phyloP scores from a whole-genome alignment of 2,329 filamentous ascomycete species.

The Penicillium digitatum region DNA sequence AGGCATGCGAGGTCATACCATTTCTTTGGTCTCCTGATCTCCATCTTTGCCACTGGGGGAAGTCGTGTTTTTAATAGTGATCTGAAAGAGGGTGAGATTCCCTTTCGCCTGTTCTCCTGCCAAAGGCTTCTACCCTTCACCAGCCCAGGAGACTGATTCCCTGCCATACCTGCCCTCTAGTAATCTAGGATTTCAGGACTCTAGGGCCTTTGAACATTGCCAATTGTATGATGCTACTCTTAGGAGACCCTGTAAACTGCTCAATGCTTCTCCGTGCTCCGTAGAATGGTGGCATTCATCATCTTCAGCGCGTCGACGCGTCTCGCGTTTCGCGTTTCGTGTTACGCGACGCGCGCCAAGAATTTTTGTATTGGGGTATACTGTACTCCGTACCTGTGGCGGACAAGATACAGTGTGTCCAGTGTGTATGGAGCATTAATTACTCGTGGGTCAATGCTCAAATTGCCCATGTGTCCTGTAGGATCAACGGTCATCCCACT shows the following conservation, averaged over 20 bases:
- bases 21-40: not conserved
- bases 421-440: not conserved
- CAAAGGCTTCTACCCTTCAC: constrained; percentile 8
- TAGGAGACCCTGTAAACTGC: not conserved
- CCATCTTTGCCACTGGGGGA: not conserved
- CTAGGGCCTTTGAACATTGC: not conserved
- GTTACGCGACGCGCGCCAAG: constrained; percentile 3
- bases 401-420: too few species aligned
- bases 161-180: constrained; percentile 12
- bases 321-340: not conserved
- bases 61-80: constrained; percentile 18
- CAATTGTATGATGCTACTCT: not conserved
- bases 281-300: not conserved
- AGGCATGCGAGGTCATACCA: not conserved
- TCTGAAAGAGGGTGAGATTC: constrained; percentile 1
- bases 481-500: not conserved
- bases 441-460: constrained; percentile 6
- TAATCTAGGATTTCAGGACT: not conserved
- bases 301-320: not conserved
- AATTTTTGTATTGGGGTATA: not conserved
- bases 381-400: not conserved
- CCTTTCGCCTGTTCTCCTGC: not conserved
- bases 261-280: too few species aligned
- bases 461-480: constrained; percentile 4
- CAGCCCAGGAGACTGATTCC: constrained; percentile 12